These are phyloP conservation scores for Erythrobasidium hasegawianum DNA, from an alignment of 1,284 basidiomycete genomes.

Conservation along the genomic window DNA sequence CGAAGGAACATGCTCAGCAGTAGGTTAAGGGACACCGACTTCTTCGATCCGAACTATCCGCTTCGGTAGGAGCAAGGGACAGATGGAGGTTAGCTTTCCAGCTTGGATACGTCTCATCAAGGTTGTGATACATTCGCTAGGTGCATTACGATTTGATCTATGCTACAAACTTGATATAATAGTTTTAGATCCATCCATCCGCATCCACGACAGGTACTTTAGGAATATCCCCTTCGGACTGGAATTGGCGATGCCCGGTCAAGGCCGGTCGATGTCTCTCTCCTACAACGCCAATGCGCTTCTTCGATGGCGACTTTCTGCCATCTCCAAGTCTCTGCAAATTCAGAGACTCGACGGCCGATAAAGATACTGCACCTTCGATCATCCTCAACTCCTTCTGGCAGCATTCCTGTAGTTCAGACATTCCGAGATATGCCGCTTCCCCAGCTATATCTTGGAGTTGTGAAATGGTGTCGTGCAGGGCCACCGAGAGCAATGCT, in stretches of 20 bases:
- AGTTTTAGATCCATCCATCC: background rate
- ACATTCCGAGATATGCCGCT: slow-evolving; percentile 27
- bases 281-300: background rate
- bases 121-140: too few relatives aligned
- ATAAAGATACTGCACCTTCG: background rate
- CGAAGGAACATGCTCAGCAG: background rate
- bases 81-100: too few relatives aligned
- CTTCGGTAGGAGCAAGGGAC: background rate
- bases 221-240: background rate
- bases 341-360: background rate
- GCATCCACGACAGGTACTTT: background rate
- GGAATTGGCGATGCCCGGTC: background rate
- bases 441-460: slow-evolving; percentile 31
- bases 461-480: slow-evolving; percentile 26
- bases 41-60: slow-evolving; percentile 7
- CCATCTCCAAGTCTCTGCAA: background rate
- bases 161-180: too few relatives aligned
- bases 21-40: slow-evolving; percentile 2
- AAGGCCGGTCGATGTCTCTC: background rate
- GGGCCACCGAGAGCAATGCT: slow-evolving; percentile 14
- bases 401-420: slow-evolving; percentile 3
- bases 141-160: too few relatives aligned
- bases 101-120: too few relatives aligned
- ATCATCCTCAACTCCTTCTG: slow-evolving; percentile 9
- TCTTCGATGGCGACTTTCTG: background rate